These are phyloP conservation scores for Diospyros kaki DNA, from an alignment of 148 eudicot genomes.

Conservation along the genomic window DNA sequence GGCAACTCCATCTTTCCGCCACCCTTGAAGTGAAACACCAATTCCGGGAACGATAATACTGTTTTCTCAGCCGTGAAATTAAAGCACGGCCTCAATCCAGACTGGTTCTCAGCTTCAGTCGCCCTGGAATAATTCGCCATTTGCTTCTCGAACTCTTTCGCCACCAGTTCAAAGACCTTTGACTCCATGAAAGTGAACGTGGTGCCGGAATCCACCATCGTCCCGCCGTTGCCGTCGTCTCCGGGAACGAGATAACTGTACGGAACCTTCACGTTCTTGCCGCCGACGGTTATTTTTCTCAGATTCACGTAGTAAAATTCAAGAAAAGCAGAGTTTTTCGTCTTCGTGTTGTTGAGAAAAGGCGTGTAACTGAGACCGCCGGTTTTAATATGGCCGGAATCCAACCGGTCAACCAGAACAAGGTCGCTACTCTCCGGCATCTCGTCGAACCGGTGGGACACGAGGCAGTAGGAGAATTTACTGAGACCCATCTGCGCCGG, in stretches of 20 bases:
- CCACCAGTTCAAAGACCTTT: constrained; percentile 36
- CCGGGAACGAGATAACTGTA: constrained; percentile 31
- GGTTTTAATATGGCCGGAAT: constrained; percentile 8
- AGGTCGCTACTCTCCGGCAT: constrained; percentile 38
- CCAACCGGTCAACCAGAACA: constrained; percentile 18
- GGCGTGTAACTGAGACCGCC: constrained; percentile 44
- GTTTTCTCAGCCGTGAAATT: constrained; percentile 18
- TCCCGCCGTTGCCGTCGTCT: constrained; percentile 52
- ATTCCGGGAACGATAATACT: constrained; percentile 31
- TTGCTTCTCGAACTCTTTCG: constrained; percentile 49
- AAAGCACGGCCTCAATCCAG: constrained; percentile 58
- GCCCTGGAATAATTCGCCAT: constrained; percentile 45
- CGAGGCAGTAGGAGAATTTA: constrained; percentile 63
- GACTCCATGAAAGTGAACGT: constrained; percentile 62
- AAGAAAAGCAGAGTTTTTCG: constrained; percentile 20
- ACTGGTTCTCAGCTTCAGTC: constrained; percentile 27
- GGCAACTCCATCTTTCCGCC: constrained; percentile 62
- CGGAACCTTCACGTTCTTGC: constrained; percentile 46
- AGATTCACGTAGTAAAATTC: constrained; percentile 65
- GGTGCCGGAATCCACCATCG: constrained; percentile 69
- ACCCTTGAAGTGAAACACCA: constrained; percentile 55
- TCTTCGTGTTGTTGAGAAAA: constrained; percentile 31
- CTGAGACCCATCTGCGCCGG: constrained; percentile 62
- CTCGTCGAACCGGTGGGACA: constrained; percentile 63
- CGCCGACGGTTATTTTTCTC: constrained; percentile 56